These are phyloP conservation scores for Pseudogymnoascus sp. DNA, from an alignment of 2,329 filamentous ascomycete genomes.

Conservation along the genomic window DNA sequence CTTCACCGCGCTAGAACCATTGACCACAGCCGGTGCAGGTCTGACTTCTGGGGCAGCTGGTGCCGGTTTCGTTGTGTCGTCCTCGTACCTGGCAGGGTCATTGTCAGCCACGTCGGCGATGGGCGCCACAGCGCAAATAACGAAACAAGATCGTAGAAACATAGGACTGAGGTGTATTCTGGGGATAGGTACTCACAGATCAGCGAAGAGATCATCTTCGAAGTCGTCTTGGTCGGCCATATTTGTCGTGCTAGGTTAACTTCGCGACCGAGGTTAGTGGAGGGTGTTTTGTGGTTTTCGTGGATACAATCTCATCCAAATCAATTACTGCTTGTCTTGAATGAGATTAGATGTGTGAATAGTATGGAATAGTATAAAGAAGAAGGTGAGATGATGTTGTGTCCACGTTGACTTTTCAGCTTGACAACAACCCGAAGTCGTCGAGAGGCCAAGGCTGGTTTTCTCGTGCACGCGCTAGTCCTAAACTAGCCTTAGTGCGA, in stretches of 20 bases:
- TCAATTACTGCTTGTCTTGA: neutral
- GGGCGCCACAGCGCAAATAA: constrained; percentile 1
- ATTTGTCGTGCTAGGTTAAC: constrained; percentile 23
- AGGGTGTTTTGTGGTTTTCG: neutral
- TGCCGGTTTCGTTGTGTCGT: constrained; percentile 37
- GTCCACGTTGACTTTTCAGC: neutral
- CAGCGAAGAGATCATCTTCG: constrained; percentile 91
- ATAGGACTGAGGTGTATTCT: no score
- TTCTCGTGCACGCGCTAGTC: neutral
- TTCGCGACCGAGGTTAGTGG: neutral
- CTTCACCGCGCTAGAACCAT: constrained; percentile 23
- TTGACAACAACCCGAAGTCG: neutral
- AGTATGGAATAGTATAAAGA: neutral
- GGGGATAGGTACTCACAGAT: constrained; percentile 59
- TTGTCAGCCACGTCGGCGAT: constrained; percentile 9
- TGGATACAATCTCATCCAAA: neutral
- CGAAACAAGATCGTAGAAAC: neutral
- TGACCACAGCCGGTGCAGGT: constrained; percentile 22
- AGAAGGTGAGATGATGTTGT: neutral
- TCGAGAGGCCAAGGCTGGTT: constrained; percentile 4
- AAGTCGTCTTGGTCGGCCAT: constrained; percentile 79
- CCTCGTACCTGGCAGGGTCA: constrained; percentile 49
- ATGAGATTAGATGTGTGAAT: neutral
- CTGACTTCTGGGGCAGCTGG: constrained; percentile 25
- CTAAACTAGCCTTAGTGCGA: neutral